These are phyloP conservation scores for Paramecium bursaria DNA, from an alignment of 73 alveolate species.

Conservation along the genomic window DNA sequence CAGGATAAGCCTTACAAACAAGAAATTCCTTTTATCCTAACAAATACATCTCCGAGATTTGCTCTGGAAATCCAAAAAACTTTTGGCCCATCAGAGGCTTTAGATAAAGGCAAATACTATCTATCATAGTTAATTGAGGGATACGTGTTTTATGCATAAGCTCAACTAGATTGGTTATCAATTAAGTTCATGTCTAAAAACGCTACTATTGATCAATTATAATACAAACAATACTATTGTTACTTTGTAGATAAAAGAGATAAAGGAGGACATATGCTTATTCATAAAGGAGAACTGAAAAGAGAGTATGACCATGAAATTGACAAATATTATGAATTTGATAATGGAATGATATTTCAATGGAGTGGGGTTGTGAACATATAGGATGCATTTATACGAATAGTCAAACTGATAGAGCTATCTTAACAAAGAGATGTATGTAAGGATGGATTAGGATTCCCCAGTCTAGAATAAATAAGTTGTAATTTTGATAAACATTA, in stretches of 20 bases:
- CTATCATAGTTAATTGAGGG: neutral
- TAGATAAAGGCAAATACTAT: constrained; percentile 9
- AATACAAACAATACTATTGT: constrained; percentile 6
- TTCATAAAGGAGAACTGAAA: neutral
- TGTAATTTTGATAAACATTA: constrained; percentile 37
- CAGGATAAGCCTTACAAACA: too few species aligned
- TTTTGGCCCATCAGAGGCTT: neutral
- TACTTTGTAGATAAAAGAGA: constrained; percentile 23
- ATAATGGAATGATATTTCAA: neutral
- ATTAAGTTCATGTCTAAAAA: constrained; percentile 10
- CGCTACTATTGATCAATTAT: neutral
- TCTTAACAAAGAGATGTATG: neutral
- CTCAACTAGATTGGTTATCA: constrained; percentile 13
- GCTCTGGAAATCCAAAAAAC: constrained; percentile 14
- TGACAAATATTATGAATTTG: constrained; percentile 24
- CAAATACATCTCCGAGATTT: constrained; percentile 25
- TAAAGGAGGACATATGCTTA: constrained; percentile 40
- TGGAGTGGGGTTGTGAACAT: constrained; percentile 24
- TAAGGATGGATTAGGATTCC: neutral
- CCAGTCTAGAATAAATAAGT: neutral
- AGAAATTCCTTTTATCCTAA: constrained; percentile 42
- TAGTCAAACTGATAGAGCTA: neutral
- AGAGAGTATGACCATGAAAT: constrained; percentile 24
- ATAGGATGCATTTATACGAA: neutral
- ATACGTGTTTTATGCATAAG: constrained; percentile 20